Base-by-base conservation (phyloP, 2,329 filamentous ascomycete species). In the Xylaria digitata region DNA sequence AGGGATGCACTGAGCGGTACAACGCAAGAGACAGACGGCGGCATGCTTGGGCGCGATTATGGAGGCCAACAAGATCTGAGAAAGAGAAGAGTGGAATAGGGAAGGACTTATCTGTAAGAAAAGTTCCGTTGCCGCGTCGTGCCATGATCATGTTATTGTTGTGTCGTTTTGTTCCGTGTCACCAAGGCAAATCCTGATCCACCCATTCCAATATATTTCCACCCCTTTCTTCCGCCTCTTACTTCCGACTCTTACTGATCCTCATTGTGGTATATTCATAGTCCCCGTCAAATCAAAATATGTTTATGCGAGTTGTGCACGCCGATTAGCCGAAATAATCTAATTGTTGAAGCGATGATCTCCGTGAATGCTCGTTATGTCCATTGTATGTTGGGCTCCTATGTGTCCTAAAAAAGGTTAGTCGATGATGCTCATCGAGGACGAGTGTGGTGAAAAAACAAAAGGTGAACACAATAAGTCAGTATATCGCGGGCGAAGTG, bases 11-110 rank as follows among this genome's bases (percentile, higher is more conserved):
- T n/a, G 13, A 15, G 23, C 40, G 15, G 26, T 11, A 45, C 54
- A 21, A 40, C 32, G 56, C 9, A 49, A 49, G 55, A 58, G 11
- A 58, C 43, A 48, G 30, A 32, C 32, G 56, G 32, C 30, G 45
- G 32, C 56, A 50, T 59, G 56, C n/a, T 50, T 50, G 45, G 26
- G 32, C 56, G 34, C 45, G 45, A 15, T 26, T 59, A 15, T 59
- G 45, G 56, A 59, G 15, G 8, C 13, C n/a, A n/a, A 34, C 43
- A 42, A 32, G 11, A 19, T 42, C 56, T 30, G 21, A 50, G 45
- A 23, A 30, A 48, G 55, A 48, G 26, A 37, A 48, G 55, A 34
- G 55, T 58, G 42, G 21, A 17, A 30, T 15, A 11, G 49, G 34
- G 9, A 54, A 54, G 19, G n/a, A 19, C 8, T 19, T 11, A 30